Percentiles rank a stretch among this genome's conserved stretches.
phyloP scores from a whole-genome alignment of 106 monocot species.

The Cymbidium sinense region DNA sequence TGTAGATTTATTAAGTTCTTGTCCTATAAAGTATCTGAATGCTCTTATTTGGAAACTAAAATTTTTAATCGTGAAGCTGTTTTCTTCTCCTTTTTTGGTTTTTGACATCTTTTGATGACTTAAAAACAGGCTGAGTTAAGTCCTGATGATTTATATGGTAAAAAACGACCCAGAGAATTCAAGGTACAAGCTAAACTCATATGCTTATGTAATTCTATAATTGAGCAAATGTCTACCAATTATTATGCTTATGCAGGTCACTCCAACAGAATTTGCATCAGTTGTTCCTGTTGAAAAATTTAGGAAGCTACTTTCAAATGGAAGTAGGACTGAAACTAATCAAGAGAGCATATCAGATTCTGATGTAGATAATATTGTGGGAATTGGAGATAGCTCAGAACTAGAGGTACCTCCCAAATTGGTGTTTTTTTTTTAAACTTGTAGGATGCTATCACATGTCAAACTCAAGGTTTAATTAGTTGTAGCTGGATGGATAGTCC shows the following conservation, averaged over 20 bases:
- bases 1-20: neutral
- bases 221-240: slow-evolving; percentile 4
- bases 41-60: neutral
- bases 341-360: slow-evolving; percentile 36
- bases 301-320: slow-evolving; percentile 39
- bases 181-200: slow-evolving; percentile 37
- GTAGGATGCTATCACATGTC: neutral
- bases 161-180: slow-evolving; percentile 50
- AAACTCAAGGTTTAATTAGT: neutral
- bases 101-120: neutral
- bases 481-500: neutral
- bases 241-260: slow-evolving; percentile 41
- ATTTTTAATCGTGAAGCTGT: neutral
- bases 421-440: neutral
- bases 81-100: neutral
- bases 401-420: slow-evolving; percentile 41
- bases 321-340: slow-evolving; percentile 33
- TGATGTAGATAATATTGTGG: slow-evolving; percentile 75
- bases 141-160: slow-evolving; percentile 70
- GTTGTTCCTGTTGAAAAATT: slow-evolving; percentile 31
- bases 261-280: slow-evolving; percentile 16
- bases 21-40: neutral
- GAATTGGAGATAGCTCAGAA: slow-evolving; percentile 43
- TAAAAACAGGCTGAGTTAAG: slow-evolving; percentile 68
- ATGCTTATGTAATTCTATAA: neutral